Percentiles rank a stretch among this genome's conserved stretches.
Evolutionary conservation across 1,284 basidiomycete genomes (phyloP).

Genomic region (Violaceomyces palustris): DNA sequence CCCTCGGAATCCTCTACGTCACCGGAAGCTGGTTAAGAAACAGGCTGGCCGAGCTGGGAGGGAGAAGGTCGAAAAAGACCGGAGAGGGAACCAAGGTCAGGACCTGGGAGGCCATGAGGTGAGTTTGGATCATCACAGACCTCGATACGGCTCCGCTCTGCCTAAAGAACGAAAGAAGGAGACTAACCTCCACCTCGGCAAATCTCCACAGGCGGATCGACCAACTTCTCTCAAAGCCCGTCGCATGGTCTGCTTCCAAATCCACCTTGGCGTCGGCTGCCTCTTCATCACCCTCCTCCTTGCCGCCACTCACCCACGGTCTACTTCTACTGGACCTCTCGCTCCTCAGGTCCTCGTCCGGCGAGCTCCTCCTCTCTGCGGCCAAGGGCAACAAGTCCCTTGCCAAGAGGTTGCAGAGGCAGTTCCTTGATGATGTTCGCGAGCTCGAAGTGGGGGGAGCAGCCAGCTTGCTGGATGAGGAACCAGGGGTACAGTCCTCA

Average conservation of each 20-base stretch:
- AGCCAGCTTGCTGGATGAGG: conserved; percentile 1
- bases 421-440: conserved; percentile 77
- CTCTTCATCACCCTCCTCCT: conserved; percentile 41
- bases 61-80: conserved; percentile 54
- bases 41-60: conserved; percentile 58
- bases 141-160: conserved; percentile 6
- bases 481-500: too few species aligned
- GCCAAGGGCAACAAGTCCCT: conserved; percentile 22
- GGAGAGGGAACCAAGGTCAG: conserved; percentile 51
- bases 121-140: conserved; percentile 55
- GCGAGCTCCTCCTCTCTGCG: conserved; percentile 22
- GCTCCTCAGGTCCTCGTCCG: conserved; percentile 60
- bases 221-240: conserved; percentile 54
- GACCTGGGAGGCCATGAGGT: conserved; percentile 56
- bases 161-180: too few species aligned
- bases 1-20: conserved; percentile 72
- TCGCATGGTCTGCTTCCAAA: conserved; percentile 1
- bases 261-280: conserved; percentile 44
- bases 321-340: conserved; percentile 69
- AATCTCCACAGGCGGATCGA: conserved; percentile 52
- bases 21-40: conserved; percentile 56
- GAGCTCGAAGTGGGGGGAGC: conserved; percentile 65
- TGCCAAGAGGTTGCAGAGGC: conserved; percentile 60
- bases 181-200: too few species aligned
- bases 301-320: conserved; percentile 59